phyloP scores from a whole-genome alignment of 2,329 filamentous ascomycete species.

The Hypoxylon rubiginosum region DNA sequence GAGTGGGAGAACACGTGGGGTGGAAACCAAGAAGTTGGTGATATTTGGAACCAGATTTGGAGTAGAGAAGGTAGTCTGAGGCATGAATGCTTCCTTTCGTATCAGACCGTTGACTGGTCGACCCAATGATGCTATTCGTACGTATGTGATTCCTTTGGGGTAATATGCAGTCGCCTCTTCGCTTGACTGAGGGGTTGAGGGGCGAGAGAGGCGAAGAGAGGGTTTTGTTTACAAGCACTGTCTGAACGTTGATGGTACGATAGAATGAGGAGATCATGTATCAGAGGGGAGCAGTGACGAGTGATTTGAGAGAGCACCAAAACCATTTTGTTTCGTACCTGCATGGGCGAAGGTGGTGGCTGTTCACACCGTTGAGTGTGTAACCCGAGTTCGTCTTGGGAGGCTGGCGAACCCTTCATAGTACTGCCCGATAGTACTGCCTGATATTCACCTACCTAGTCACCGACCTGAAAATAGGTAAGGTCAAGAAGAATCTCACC shows the following conservation, averaged over 20 bases:
- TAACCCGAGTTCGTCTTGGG: conserved; percentile 6
- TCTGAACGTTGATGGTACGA: conserved; percentile 22
- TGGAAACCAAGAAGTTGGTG: conserved; percentile 24
- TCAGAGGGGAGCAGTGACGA: conserved; percentile 3
- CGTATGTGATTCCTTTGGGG: conserved; percentile 11
- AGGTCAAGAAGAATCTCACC: conserved; percentile 8
- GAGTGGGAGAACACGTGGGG: conserved; percentile 38
- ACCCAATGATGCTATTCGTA: conserved; percentile 20
- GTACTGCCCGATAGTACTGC: conserved; percentile 1
- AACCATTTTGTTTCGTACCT: conserved; percentile 18
- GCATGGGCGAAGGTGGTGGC: conserved; percentile 13
- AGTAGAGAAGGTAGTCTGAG: conserved; percentile 21
- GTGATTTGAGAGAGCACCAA: conserved; percentile 4
- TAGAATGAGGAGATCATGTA: conserved; percentile 24
- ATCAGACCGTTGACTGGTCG: conserved; percentile 12
- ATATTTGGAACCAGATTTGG: conserved; percentile 16
- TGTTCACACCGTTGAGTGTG: conserved; percentile 10
- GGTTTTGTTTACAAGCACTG: conserved; percentile 5
- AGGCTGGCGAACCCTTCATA: conserved; percentile 4
- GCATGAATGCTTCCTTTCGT: conserved; percentile 32
- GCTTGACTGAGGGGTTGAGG: conserved; percentile 15
- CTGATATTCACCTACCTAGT: conserved; percentile 8
- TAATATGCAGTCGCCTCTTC: conserved; percentile 22
- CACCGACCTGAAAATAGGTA: conserved; percentile 5
- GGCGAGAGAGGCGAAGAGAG: neutral